These are phyloP conservation scores for Penicillium sp. DNA, from an alignment of 2,329 filamentous ascomycete genomes.

Conservation along the genomic window DNA sequence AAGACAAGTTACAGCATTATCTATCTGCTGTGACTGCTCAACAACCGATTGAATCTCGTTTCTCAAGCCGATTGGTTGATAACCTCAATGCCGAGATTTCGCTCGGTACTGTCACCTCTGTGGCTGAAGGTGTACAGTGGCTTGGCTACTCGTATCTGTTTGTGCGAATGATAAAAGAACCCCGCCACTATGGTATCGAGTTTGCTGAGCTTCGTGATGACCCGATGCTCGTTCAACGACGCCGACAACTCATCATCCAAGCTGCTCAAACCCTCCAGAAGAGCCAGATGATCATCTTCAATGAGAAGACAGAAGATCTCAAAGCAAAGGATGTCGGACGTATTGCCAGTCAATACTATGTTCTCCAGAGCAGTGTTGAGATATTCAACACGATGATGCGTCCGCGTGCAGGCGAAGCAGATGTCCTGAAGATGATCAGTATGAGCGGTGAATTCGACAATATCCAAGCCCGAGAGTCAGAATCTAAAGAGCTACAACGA, in stretches of 20 bases:
- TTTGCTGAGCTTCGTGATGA: slow-evolving; percentile 90
- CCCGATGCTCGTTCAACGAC: slow-evolving; percentile 79
- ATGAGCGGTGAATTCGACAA: slow-evolving; percentile 99
- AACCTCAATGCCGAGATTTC: slow-evolving; percentile 96
- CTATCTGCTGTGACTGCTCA: slow-evolving; percentile 91
- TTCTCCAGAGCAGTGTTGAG: slow-evolving; percentile 88
- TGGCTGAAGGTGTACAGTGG: slow-evolving; percentile 93
- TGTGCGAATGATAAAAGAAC: slow-evolving; percentile 92
- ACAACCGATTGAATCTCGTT: slow-evolving; percentile 94
- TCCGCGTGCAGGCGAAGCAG: slow-evolving; percentile 80
- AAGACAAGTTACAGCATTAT: slow-evolving; percentile 91
- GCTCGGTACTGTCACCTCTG: slow-evolving; percentile 90
- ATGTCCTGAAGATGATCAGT: slow-evolving; percentile 93
- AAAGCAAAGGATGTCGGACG: slow-evolving; percentile 92
- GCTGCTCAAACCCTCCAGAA: slow-evolving; percentile 84
- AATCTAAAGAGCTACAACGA: slow-evolving; percentile 79
- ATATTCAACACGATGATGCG: slow-evolving; percentile 97
- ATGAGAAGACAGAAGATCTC: slow-evolving; percentile 89
- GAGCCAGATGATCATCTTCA: slow-evolving; percentile 99
- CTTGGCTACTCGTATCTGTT: slow-evolving; percentile 97
- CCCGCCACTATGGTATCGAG: slow-evolving; percentile 90
- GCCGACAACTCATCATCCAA: slow-evolving; percentile 82
- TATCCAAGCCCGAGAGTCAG: slow-evolving; percentile 86
- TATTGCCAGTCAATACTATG: slow-evolving; percentile 97
- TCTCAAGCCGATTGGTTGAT: slow-evolving; percentile 90